Evolutionary conservation across 2,329 filamentous ascomycete genomes (phyloP).

Genomic region (Neonectria hederae): DNA sequence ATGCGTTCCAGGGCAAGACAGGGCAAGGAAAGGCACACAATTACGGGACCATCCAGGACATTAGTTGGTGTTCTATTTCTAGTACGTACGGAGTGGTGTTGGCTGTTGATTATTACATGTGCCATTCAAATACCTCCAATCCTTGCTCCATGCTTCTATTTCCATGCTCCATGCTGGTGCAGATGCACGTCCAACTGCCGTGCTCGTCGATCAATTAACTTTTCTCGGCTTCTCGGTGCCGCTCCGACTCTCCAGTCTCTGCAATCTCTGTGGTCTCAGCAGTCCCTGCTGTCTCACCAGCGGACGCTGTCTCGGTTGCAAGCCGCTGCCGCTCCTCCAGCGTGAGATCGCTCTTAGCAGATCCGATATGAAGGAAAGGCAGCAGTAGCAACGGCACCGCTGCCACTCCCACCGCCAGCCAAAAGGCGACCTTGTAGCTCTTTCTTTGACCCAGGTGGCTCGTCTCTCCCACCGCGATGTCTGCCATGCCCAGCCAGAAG

Average conservation of each 20-base stretch:
- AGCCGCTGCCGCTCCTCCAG: slow-evolving; percentile 38
- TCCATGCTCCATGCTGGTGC: slow-evolving; percentile 5
- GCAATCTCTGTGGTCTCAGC: slow-evolving; percentile 15
- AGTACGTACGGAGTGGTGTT: background rate
- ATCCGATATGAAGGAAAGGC: slow-evolving; percentile 38
- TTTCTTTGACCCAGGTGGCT: slow-evolving; percentile 50
- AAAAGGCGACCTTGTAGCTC: slow-evolving; percentile 42
- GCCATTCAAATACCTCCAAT: slow-evolving; percentile 14
- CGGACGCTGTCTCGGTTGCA: slow-evolving; percentile 21
- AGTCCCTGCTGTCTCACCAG: slow-evolving; percentile 11
- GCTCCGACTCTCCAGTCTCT: slow-evolving; percentile 24
- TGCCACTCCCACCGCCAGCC: slow-evolving; percentile 38
- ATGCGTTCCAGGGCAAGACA: background rate
- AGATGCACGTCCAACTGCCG: slow-evolving; percentile 13
- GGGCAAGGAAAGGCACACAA: background rate
- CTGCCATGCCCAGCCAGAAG: slow-evolving; percentile 70
- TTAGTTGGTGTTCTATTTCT: slow-evolving; percentile 14
- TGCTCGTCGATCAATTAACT: slow-evolving; percentile 14
- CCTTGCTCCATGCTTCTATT: slow-evolving; percentile 7
- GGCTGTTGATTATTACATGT: background rate
- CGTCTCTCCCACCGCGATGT: slow-evolving; percentile 59
- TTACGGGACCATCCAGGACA: slow-evolving; percentile 1
- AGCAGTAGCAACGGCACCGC: slow-evolving; percentile 33
- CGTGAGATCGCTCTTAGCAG: slow-evolving; percentile 42
- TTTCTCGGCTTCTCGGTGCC: slow-evolving; percentile 24